Conservation (phyloP, 495 filamentous ascomycete genomes). For the Talaromyces ruber region DNA sequence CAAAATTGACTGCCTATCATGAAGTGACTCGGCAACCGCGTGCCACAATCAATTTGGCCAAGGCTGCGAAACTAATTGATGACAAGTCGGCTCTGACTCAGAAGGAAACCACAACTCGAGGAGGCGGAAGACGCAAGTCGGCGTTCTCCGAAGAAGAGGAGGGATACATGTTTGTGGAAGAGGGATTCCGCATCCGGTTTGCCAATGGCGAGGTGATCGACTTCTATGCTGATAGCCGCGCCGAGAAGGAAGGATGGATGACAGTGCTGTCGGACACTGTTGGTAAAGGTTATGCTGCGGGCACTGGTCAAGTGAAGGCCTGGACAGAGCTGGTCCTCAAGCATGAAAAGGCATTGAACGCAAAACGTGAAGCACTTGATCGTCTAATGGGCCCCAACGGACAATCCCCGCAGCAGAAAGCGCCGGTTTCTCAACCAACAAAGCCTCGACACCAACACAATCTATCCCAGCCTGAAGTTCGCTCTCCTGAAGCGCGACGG, state of each 20-base stretch:
- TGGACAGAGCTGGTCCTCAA: conserved; percentile 85
- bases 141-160: conserved; percentile 98
- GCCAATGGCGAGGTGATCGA: conserved; percentile 97
- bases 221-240: conserved; percentile 86
- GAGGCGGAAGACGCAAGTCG: conserved; percentile 75
- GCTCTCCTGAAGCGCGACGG: conserved; percentile 28
- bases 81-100: conserved; percentile 77
- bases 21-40: conserved; percentile 91
- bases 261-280: conserved; percentile 77
- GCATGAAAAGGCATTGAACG: conserved; percentile 28
- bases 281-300: conserved; percentile 51
- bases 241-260: conserved; percentile 92
- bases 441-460: conserved; percentile 33
- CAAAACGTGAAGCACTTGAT: conserved; percentile 22
- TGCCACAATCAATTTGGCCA: conserved; percentile 91
- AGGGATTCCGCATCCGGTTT: conserved; percentile 96
- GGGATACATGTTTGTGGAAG: conserved; percentile 99
- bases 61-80: conserved; percentile 90
- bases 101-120: conserved; percentile 64
- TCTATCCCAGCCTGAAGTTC: conserved; percentile 34
- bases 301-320: conserved; percentile 32
- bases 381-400: conserved; percentile 14
- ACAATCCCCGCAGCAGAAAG: conserved; percentile 20
- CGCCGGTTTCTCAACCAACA: conserved; percentile 16
- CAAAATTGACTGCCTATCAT: conserved; percentile 91